Evolutionary conservation across 2,329 filamentous ascomycete species (phyloP).

Genomic region (Diaporthe sp.): DNA sequence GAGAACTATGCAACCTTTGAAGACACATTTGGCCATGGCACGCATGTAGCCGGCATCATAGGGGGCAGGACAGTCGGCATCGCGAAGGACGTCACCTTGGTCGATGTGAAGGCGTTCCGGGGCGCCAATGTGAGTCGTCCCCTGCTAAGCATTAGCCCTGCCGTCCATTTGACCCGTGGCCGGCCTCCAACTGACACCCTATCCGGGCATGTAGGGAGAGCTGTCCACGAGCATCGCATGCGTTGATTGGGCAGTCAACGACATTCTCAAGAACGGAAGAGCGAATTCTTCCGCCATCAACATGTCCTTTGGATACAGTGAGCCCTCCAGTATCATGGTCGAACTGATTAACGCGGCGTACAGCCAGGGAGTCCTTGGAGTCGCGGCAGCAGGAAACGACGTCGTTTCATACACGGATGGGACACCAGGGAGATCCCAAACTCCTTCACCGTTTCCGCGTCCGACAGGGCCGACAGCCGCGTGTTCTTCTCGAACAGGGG

Average conservation of each 20-base stretch:
- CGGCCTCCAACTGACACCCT: not conserved
- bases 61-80: not conserved
- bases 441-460: not conserved
- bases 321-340: not conserved
- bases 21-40: not conserved
- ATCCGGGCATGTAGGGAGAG: not conserved
- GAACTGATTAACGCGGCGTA: not conserved
- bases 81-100: not conserved
- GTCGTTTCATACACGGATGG: no score
- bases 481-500: not conserved
- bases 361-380: not conserved
- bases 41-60: not conserved
- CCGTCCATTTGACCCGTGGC: not conserved
- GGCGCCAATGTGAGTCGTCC: not conserved
- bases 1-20: not conserved
- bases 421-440: not conserved
- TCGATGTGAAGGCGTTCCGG: not conserved
- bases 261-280: not conserved
- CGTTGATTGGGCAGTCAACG: not conserved
- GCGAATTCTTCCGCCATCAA: not conserved
- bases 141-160: not conserved
- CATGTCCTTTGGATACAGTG: not conserved
- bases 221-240: not conserved
- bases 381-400: constrained; percentile 3
- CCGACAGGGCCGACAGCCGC: not conserved